phyloP scores from a whole-genome alignment of 768 basidiomycete genomes.

The Pleurotus sapidus region DNA sequence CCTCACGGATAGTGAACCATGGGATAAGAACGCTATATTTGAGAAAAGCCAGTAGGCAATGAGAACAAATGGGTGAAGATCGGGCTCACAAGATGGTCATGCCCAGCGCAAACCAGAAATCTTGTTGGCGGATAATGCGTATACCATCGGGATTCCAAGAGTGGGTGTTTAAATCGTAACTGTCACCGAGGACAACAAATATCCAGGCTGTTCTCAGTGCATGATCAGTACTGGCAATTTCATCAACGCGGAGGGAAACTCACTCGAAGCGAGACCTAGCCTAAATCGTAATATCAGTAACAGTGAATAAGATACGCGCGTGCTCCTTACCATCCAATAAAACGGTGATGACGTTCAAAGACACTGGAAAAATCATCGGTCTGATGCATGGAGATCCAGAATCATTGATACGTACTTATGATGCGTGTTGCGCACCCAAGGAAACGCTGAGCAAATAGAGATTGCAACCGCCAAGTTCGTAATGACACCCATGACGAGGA shows the following conservation, averaged over 20 bases:
- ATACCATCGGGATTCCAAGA: conserved; percentile 60
- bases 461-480: conserved; percentile 58
- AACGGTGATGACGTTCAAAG: conserved; percentile 81
- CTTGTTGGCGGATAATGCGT: conserved; percentile 64
- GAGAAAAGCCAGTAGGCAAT: conserved; percentile 4
- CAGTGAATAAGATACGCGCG: neutral
- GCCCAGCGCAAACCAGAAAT: conserved; percentile 75
- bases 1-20: conserved; percentile 75
- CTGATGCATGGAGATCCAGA: neutral
- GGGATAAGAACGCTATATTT: conserved; percentile 59
- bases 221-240: conserved; percentile 3
- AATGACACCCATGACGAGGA: conserved; percentile 60
- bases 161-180: conserved; percentile 53
- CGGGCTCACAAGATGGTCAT: conserved; percentile 69
- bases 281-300: conserved; percentile 19
- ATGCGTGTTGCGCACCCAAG: conserved; percentile 78
- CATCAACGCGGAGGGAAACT: conserved; percentile 17
- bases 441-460: conserved; percentile 66
- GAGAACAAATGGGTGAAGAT: conserved; percentile 11
- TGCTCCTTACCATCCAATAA: conserved; percentile 65
- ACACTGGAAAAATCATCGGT: conserved; percentile 38
- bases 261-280: conserved; percentile 53
- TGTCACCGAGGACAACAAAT: conserved; percentile 68
- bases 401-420: conserved; percentile 57
- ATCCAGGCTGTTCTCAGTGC: conserved; percentile 45